These are phyloP conservation scores for Amniculicola lignicola DNA, from an alignment of 495 filamentous ascomycete species.

Conservation along the genomic window DNA sequence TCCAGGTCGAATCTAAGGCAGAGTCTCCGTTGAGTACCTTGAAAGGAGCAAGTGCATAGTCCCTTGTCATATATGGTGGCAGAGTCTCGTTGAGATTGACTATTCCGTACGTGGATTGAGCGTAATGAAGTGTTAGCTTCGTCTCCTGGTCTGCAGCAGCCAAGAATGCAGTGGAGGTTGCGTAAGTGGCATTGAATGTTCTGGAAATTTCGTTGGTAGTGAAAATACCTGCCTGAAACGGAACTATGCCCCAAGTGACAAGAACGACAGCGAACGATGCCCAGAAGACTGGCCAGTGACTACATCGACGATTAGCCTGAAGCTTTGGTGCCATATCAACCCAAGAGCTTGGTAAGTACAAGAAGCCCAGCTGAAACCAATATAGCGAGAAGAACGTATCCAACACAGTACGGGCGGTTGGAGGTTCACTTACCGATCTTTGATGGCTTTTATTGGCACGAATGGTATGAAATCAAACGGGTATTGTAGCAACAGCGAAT, in stretches of 20 bases:
- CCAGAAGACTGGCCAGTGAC: slow-evolving; percentile 47
- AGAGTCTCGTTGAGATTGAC: slow-evolving; percentile 42
- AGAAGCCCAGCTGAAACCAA: too few relatives aligned
- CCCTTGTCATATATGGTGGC: slow-evolving; percentile 43
- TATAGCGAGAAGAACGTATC: too few relatives aligned
- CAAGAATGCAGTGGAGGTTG: slow-evolving; percentile 27
- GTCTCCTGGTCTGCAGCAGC: slow-evolving; percentile 33
- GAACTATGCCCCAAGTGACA: slow-evolving; percentile 48
- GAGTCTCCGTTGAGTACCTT: background rate
- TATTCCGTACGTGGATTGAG: slow-evolving; percentile 41
- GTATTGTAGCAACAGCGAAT: slow-evolving; percentile 50
- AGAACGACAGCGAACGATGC: slow-evolving; percentile 42
- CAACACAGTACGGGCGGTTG: too few relatives aligned
- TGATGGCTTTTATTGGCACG: slow-evolving; percentile 46
- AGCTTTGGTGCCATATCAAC: too few relatives aligned
- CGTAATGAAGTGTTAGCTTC: slow-evolving; percentile 33
- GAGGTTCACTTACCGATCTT: slow-evolving; percentile 35
- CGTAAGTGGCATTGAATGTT: slow-evolving; percentile 7
- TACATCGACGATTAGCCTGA: slow-evolving; percentile 21
- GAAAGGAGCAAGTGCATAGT: slow-evolving; percentile 44
- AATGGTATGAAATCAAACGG: slow-evolving; percentile 50
- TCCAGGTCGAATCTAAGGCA: slow-evolving; percentile 32
- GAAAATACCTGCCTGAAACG: slow-evolving; percentile 45
- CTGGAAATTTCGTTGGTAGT: slow-evolving; percentile 25
- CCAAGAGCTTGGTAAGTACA: too few relatives aligned